Base-by-base conservation (phyloP, 257 asterid genomes). In the Thymus quinquecostatus region DNA sequence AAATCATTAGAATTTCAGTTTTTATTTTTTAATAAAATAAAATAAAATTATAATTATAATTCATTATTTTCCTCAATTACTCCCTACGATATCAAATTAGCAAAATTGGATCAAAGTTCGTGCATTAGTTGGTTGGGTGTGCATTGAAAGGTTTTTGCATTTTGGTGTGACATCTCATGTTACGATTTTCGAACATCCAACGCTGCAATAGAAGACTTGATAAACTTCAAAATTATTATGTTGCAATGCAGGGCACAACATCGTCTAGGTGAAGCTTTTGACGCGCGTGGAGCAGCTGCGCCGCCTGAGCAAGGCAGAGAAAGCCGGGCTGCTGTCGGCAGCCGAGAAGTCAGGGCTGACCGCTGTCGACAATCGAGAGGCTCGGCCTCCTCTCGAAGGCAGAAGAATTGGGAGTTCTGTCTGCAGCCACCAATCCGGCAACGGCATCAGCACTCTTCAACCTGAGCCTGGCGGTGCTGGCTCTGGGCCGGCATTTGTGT, bases 261-360 rank as follows among this genome's bases (percentile, higher is more conserved):
- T 63, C 82, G 4, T 38, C 40, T 60, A 81, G 5, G 95, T 88
- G 76, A 93, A 89, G 83, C 83, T 93, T 47, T 34, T 93, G 29
- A 88, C 98, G 6, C 77, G 97, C 70, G 98, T 93, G 78, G 96
- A 93, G 79, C 92, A 93, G 88, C 83, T 90, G 66, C 83, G 96
- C 1, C 92, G 88, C 10, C 87, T 93, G 8, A 88, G 89, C 74
- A 93, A 93, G 83, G 97, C 97, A 7, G 98, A 93, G 86, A 92
- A 80, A 43, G 97, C 95, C 8, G 98, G 98, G 41, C 72, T 92
- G 4, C 69, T 92, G 47, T 90, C 97, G 4, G 97, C 97, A 1
- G 98, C 98, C 1, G 98, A 92, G 88, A 92, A 86, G 5, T 82
- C 79, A 0, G 97, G 98, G n/a, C 58, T 90, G 6, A 21, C 83